A percentile compares a stretch with the other conserved stretches of the same genome.
These are phyloP conservation scores for Leishmania tropica DNA, from an alignment of 208 protist genomes.

Conservation along the genomic window DNA sequence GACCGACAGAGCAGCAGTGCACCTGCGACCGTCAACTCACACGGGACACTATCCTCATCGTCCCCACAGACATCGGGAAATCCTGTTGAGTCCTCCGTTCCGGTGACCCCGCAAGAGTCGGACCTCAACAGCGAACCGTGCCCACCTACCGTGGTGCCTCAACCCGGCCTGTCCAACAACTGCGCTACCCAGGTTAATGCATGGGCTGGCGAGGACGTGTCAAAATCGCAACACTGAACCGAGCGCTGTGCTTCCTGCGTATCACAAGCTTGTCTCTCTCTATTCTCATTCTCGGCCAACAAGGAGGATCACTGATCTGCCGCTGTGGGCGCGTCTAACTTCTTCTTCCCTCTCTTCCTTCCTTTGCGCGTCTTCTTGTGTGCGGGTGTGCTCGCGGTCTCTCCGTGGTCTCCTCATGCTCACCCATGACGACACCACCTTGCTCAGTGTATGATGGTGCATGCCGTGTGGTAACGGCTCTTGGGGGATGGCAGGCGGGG, in stretches of 20 bases:
- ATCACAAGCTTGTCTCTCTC: neutral
- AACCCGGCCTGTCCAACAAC: neutral
- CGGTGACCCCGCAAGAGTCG: constrained; percentile 19
- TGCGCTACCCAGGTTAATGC: neutral
- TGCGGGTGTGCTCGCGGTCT: neutral
- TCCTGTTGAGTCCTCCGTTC: constrained; percentile 17
- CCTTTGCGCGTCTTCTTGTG: neutral
- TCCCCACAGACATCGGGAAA: neutral
- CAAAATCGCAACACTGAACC: constrained; percentile 8
- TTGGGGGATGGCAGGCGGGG: neutral
- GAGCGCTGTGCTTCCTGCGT: neutral
- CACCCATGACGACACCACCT: neutral
- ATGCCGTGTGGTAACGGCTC: neutral
- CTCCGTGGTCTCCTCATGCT: neutral
- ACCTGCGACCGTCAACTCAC: neutral
- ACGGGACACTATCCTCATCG: neutral
- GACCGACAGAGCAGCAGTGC: neutral
- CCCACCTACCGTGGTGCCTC: constrained; percentile 18
- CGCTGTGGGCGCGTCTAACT: neutral
- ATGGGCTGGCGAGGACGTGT: constrained; percentile 6
- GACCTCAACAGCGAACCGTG: constrained; percentile 12
- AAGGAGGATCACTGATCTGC: neutral
- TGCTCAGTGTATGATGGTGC: neutral
- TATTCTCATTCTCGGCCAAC: neutral
- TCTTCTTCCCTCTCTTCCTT: neutral